Evolutionary conservation across 2,329 filamentous ascomycete species (phyloP).

Genomic region (Pseudonectria foliicola): DNA sequence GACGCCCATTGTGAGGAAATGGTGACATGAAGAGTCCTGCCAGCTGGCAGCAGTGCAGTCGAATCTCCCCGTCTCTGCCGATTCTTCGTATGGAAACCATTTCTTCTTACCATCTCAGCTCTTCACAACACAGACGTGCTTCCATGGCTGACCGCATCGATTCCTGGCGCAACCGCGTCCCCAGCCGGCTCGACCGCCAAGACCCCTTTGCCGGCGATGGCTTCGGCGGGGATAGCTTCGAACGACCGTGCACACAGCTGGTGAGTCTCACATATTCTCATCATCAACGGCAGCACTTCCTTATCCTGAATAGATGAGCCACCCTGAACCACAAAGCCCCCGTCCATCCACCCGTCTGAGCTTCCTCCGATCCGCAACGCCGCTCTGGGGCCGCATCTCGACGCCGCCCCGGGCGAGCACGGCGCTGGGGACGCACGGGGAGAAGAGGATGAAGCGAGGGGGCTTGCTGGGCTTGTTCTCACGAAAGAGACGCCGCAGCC

Average conservation of each 20-base stretch:
- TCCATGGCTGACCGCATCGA: constrained; percentile 18
- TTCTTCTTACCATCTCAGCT: too few species aligned
- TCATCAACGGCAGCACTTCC: accelerated
- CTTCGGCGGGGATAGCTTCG: constrained; percentile 28
- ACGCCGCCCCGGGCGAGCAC: constrained; percentile 9
- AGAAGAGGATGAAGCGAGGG: constrained; percentile 8
- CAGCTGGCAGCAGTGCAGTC: background rate
- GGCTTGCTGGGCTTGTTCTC: constrained; percentile 18
- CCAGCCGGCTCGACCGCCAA: constrained; percentile 27
- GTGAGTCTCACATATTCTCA: constrained; percentile 9
- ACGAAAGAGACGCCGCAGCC: constrained; percentile 19
- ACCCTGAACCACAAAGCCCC: constrained; percentile 9
- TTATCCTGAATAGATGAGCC: constrained; percentile 5
- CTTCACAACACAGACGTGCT: too few species aligned
- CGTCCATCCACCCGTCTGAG: constrained; percentile 21
- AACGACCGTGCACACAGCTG: constrained; percentile 24
- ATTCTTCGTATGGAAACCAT: too few species aligned
- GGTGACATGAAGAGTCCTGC: too few species aligned
- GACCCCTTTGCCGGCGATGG: constrained; percentile 30
- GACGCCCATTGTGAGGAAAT: background rate
- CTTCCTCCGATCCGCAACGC: constrained; percentile 21
- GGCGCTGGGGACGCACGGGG: constrained; percentile 4
- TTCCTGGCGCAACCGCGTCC: constrained; percentile 29
- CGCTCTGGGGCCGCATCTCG: constrained; percentile 16
- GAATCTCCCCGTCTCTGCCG: too few species aligned